A percentile compares a stretch with the other conserved stretches of the same genome.
Evolutionary conservation across 306 rosid species (phyloP).

Genomic region (Lathyrus oleraceus): DNA sequence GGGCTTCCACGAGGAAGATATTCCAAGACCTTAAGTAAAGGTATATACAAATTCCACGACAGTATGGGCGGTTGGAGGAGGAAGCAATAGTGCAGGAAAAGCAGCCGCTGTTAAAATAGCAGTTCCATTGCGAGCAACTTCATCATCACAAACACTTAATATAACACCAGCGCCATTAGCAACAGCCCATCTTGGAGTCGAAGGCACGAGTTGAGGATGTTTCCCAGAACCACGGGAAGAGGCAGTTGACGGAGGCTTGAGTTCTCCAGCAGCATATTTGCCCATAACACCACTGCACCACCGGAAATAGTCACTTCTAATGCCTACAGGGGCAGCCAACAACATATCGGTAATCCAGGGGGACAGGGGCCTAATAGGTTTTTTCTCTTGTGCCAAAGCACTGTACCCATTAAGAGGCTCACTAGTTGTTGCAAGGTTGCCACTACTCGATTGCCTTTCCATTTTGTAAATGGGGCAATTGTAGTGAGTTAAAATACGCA

Average conservation of each 20-base stretch:
- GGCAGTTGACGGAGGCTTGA: conserved; percentile 86
- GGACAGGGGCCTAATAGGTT: conserved; percentile 84
- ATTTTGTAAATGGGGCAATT: too few species aligned
- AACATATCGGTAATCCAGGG: conserved; percentile 96
- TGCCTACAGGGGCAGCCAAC: conserved; percentile 88
- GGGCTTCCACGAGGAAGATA: conserved; percentile 99
- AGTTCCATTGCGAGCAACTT: too few species aligned
- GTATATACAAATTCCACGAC: conserved; percentile 95
- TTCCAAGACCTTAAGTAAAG: conserved; percentile 90
- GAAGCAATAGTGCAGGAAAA: too few species aligned
- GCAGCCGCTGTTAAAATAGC: too few species aligned
- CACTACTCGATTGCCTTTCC: too few species aligned
- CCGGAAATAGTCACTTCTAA: conserved; percentile 93
- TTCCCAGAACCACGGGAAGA: too few species aligned
- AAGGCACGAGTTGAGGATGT: too few species aligned
- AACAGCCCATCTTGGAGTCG: too few species aligned
- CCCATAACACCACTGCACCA: conserved; percentile 99
- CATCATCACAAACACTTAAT: too few species aligned
- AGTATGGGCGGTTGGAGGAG: conserved; percentile 87
- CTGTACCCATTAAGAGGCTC: conserved; percentile 48
- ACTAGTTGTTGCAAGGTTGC: too few species aligned
- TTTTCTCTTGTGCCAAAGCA: conserved; percentile 68
- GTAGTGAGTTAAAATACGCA: conserved; percentile 93
- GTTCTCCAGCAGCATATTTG: conserved; percentile 97
- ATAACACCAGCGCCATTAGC: too few species aligned